A percentile compares a stretch with the other conserved stretches of the same genome.
Evolutionary conservation across 2,329 filamentous ascomycete genomes (phyloP).

Genomic region (Fusarium papillatum): DNA sequence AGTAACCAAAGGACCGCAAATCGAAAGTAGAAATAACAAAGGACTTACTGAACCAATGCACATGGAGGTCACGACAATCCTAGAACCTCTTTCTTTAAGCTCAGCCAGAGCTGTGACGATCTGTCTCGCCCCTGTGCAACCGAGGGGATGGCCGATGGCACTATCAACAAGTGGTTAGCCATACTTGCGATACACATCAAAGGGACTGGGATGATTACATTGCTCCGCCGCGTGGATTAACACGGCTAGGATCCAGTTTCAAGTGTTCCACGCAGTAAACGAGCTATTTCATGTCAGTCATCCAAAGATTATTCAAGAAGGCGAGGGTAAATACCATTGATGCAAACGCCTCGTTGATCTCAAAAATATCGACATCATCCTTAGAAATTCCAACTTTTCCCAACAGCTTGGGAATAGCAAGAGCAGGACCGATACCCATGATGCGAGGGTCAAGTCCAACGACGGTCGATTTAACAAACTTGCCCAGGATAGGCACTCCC

Average conservation of each 20-base stretch:
- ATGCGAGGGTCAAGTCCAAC: not conserved
- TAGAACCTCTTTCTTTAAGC: not conserved
- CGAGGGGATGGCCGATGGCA: not conserved
- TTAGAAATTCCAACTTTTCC: not conserved
- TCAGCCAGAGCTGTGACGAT: not conserved
- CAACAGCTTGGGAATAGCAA: not conserved
- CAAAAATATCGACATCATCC: not conserved
- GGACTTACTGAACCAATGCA: not conserved
- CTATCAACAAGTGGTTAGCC: not conserved
- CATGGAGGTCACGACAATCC: not conserved
- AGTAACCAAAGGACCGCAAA: no score
- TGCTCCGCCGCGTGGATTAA: not conserved
- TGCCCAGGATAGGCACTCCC: not conserved
- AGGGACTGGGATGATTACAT: not conserved
- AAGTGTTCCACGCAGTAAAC: not conserved
- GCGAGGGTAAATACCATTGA: not conserved
- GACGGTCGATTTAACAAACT: not conserved
- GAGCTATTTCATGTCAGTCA: not conserved
- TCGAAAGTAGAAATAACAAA: no score
- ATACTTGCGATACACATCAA: not conserved
- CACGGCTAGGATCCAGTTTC: not conserved
- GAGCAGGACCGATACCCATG: not conserved
- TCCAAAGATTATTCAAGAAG: not conserved
- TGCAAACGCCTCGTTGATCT: not conserved
- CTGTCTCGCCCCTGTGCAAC: not conserved